Conservation (phyloP, 148 eudicot species). For the Vaccinium macrocarpon region DNA sequence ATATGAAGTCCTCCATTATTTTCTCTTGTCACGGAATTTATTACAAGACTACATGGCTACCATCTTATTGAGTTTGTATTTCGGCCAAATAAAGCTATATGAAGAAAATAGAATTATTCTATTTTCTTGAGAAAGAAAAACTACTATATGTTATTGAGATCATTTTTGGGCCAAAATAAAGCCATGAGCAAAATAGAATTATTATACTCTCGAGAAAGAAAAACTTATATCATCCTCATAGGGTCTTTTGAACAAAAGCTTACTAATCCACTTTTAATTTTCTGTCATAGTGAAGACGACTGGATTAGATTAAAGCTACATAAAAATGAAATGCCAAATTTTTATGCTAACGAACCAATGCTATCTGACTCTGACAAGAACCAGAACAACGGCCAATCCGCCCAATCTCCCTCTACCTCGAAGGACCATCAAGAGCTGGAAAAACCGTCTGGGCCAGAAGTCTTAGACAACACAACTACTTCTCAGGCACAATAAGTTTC, state of each 20-base stretch:
- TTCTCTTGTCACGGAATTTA: neutral
- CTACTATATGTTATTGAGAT: neutral
- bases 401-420: too few species aligned
- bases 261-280: slow-evolving; percentile 64
- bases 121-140: neutral
- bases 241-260: slow-evolving; percentile 10
- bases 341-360: too few species aligned
- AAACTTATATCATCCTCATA: neutral
- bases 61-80: neutral
- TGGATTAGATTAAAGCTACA: too few species aligned
- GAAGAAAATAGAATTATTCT: neutral
- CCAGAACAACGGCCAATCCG: too few species aligned
- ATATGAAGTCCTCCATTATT: neutral
- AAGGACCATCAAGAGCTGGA: too few species aligned
- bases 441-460: too few species aligned
- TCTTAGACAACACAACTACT: too few species aligned
- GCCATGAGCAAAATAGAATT: neutral
- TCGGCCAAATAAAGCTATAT: neutral
- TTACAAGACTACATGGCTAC: neutral
- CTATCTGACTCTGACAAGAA: too few species aligned
- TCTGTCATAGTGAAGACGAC: too few species aligned
- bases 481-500: too few species aligned
- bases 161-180: neutral
- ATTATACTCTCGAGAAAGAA: neutral
- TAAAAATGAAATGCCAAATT: too few species aligned